These are phyloP conservation scores for Posidonia oceanica DNA, from an alignment of 116 monocot genomes.

Conservation along the genomic window DNA sequence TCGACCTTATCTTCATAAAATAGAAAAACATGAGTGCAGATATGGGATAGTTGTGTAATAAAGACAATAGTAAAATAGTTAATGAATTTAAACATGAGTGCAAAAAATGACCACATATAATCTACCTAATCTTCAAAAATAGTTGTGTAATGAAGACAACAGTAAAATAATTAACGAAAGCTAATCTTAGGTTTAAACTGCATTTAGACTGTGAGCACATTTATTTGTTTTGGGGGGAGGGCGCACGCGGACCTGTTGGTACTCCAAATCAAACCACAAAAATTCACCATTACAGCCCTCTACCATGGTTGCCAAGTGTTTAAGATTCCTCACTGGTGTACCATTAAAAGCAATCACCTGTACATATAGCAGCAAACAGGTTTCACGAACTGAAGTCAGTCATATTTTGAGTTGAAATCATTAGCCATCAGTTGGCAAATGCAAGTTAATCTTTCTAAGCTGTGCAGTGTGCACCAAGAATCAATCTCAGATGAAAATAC, in stretches of 20 bases:
- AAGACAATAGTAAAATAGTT: too few species aligned
- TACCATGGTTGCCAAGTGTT: constrained; percentile 70
- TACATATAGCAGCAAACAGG: neutral
- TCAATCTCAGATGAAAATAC: neutral
- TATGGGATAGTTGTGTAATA: too few species aligned
- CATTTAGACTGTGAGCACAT: too few species aligned
- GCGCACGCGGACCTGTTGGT: constrained; percentile 44
- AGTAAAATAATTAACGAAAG: too few species aligned
- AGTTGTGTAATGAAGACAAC: too few species aligned
- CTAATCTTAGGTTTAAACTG: too few species aligned
- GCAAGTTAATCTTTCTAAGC: neutral
- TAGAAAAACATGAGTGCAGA: too few species aligned
- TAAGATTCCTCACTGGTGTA: constrained; percentile 80
- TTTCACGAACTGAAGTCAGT: neutral
- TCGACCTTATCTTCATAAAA: too few species aligned
- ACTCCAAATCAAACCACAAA: constrained; percentile 86
- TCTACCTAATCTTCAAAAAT: too few species aligned
- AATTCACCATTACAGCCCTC: constrained; percentile 71
- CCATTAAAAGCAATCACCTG: constrained; percentile 83
- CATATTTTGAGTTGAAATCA: too few species aligned
- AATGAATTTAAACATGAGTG: too few species aligned
- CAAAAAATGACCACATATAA: too few species aligned
- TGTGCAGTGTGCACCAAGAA: neutral
- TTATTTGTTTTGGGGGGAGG: neutral
- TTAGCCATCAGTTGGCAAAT: neutral